Conservation (phyloP, 179 eudicot species). For the Corrigiola litoralis region DNA sequence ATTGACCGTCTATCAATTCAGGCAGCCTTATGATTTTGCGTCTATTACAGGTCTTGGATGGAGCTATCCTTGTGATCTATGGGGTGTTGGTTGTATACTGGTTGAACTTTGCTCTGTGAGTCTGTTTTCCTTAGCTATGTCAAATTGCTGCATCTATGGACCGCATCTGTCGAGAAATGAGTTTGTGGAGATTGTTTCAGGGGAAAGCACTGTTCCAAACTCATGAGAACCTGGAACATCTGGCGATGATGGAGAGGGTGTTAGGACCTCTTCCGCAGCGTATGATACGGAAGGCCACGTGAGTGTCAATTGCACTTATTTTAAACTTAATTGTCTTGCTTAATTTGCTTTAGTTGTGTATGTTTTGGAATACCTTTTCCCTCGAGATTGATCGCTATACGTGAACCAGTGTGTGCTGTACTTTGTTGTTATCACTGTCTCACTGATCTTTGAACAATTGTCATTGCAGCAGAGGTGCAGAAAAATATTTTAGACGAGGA, state of each 20-base stretch:
- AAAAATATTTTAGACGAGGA: slow-evolving; percentile 62
- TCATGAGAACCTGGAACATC: slow-evolving; percentile 85
- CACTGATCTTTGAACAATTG: not conserved
- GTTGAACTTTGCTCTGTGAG: slow-evolving; percentile 77
- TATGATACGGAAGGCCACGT: slow-evolving; percentile 56
- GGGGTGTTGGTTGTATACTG: slow-evolving; percentile 88
- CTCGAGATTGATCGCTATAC: too few species aligned
- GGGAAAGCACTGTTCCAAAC: slow-evolving; percentile 80
- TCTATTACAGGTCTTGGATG: slow-evolving; percentile 70
- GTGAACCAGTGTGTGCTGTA: too few species aligned
- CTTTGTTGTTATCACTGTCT: too few species aligned
- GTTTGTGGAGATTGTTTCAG: slow-evolving; percentile 30
- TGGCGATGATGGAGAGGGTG: slow-evolving; percentile 97
- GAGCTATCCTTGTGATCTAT: slow-evolving; percentile 84
- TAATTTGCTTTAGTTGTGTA: not conserved
- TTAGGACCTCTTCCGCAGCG: slow-evolving; percentile 68
- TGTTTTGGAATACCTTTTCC: not conserved
- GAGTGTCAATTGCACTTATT: slow-evolving; percentile 20
- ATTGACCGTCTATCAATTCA: too few species aligned
- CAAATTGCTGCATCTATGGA: not conserved
- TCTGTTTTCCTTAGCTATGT: not conserved
- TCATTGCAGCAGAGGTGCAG: slow-evolving; percentile 52
- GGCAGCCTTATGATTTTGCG: not conserved
- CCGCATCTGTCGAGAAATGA: not conserved
- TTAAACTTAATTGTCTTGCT: too few species aligned